These are phyloP conservation scores for Skeletonema marinoi DNA, from an alignment of 108 stramenopile species.

Conservation along the genomic window DNA sequence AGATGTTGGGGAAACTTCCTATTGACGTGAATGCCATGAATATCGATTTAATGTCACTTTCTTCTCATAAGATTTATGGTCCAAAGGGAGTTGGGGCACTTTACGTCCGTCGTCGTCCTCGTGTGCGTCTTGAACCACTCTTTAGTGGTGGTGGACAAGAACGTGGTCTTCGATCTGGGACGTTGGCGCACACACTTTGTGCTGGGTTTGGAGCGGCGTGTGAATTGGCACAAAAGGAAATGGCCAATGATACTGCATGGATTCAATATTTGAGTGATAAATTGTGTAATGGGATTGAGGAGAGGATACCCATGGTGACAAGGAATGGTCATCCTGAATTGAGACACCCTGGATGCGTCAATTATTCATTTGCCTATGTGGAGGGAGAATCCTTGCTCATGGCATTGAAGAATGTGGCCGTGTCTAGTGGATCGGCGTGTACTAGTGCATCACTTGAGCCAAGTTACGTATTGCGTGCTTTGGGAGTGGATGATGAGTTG, in stretches of 20 bases:
- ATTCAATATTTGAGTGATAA: slow-evolving; percentile 73
- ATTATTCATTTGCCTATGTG: slow-evolving; percentile 98
- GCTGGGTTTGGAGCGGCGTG: slow-evolving; percentile 96
- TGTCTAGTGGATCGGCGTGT: slow-evolving; percentile 96
- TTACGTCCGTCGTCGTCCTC: slow-evolving; percentile 94
- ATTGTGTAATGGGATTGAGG: slow-evolving; percentile 85
- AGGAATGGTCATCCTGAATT: slow-evolving; percentile 92
- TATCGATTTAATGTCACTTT: slow-evolving; percentile 96
- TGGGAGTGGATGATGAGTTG: slow-evolving; percentile 98
- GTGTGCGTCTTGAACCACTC: slow-evolving; percentile 96
- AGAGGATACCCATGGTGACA: slow-evolving; percentile 82
- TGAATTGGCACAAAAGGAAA: slow-evolving; percentile 87
- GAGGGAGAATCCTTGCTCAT: slow-evolving; percentile 98
- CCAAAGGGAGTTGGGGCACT: slow-evolving; percentile 98
- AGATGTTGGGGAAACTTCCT: slow-evolving; percentile 97
- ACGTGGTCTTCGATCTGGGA: slow-evolving; percentile 91
- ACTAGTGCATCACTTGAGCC: slow-evolving; percentile 98
- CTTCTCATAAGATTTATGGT: slow-evolving; percentile 98
- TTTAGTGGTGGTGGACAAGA: slow-evolving; percentile 99
- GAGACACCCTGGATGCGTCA: slow-evolving; percentile 95
- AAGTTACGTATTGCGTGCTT: slow-evolving; percentile 96
- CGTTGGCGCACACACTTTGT: slow-evolving; percentile 87
- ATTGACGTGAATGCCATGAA: slow-evolving; percentile 94
- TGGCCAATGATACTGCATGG: slow-evolving; percentile 83
- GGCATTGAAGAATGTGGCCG: slow-evolving; percentile 99